These are phyloP conservation scores for Aspergillus arachidicola DNA, from an alignment of 2,329 filamentous ascomycete genomes.

Conservation along the genomic window DNA sequence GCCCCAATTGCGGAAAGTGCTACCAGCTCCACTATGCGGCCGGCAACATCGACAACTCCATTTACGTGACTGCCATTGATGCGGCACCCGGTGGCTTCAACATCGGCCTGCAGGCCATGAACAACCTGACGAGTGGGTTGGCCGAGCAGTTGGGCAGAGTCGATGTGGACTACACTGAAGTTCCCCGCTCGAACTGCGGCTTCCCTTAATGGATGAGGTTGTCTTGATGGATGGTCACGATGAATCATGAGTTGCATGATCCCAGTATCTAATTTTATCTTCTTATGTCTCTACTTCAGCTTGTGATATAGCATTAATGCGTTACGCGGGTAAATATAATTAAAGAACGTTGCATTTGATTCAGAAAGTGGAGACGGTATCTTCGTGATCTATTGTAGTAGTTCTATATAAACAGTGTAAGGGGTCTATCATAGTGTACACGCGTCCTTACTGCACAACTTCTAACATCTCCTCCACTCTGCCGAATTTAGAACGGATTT, in stretches of 20 bases:
- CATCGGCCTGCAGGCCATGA: constrained; percentile 52
- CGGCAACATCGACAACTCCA: constrained; percentile 38
- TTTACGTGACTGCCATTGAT: constrained; percentile 56
- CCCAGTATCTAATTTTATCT: neutral
- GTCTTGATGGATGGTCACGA: neutral
- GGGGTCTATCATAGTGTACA: neutral
- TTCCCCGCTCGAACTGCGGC: constrained; percentile 20
- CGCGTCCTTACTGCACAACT: constrained; percentile 30
- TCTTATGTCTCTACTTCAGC: neutral
- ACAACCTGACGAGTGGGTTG: constrained; percentile 51
- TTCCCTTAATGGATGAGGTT: neutral
- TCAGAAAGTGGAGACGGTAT: constrained; percentile 4
- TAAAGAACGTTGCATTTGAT: neutral
- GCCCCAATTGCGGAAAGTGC: constrained; percentile 55
- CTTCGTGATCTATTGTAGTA: neutral
- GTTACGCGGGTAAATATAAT: constrained; percentile 6
- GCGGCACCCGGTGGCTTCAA: constrained; percentile 51
- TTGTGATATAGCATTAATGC: constrained; percentile 3
- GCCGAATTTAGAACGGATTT: constrained; percentile 72
- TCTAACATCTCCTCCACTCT: constrained; percentile 61
- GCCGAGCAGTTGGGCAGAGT: constrained; percentile 50
- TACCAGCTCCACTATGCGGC: constrained; percentile 53
- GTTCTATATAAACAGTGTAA: neutral
- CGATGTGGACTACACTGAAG: constrained; percentile 30
- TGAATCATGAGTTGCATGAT: constrained; percentile 1